Evolutionary conservation across 257 asterid genomes (phyloP), one percentile per base, ranked within the genome.

Genomic region (Forsythia suspensa): DNA sequence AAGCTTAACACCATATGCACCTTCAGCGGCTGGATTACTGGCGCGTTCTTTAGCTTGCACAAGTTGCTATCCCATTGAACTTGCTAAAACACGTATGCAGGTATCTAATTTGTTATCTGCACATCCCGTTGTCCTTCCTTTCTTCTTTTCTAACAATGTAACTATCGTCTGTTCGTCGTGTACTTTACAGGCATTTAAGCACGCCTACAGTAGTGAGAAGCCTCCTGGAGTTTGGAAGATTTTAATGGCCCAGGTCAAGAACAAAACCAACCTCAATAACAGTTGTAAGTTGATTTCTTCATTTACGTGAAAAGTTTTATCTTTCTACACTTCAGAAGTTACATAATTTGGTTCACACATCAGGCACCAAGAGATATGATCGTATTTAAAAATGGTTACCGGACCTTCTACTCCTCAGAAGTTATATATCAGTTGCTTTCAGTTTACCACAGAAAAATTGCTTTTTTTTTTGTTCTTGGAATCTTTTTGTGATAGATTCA

Each of bases 41-140:
- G 92, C 97, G 41, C 97, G 98, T 37, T 91, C 97, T 52, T 80
- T 92, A 82, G 97, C 97, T 83, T 92, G 98, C 87, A 87, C 82
- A 59, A 92, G 96, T 83, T 94, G 98, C 86, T 94, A 94, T 76
- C 98, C 98, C 13, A 89, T 94, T 85, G 98, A 94, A 86, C 98
- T 92, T 77, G 98, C 97, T 51, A 94, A 87, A 87, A 94, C 98
- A 29, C 95, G 98, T 8, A 92, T 94, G 98, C 98, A 94, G 97
- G 98, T 94, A 85, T 39, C 76, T 21, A 34, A 2, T 73, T 34
- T 61, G 13, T 71, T 63, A 43, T 36, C 74, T 57, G 36, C 52
- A 29, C 52, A 61, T 61, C 37, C 2, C 21, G 20, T 8, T 4
- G 7, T 61, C 68, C 21, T 55, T n/a, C 5, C 37, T 37, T 36